Base-by-base conservation (phyloP, 2,329 filamentous ascomycete species). In the Aspergillus viridinutans region DNA sequence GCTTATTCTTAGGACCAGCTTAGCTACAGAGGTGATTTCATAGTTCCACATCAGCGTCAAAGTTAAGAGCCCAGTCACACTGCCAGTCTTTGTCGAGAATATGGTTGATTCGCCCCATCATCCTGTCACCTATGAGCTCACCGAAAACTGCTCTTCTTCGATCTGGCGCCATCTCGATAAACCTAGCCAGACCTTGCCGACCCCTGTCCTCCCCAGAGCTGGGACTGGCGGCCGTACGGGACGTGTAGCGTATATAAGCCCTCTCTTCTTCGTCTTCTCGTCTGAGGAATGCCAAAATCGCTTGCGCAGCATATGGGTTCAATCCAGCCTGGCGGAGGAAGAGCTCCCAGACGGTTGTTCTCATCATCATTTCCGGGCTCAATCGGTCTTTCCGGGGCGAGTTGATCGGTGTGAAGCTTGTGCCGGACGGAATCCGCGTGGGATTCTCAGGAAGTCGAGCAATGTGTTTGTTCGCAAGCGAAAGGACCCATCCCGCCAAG, bases 221-320 rank as follows among this genome's bases (percentile, higher is more conserved):
- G 42, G 10, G 3, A 4, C 14, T 14, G 21, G 9, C 23, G 7
- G 12, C 23, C 14, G 10, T n/a, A 28, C n/a, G 38, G 28, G 14
- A 12, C 8, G 20, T 26, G 17, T 23, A 14, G 2, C 52, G 53
- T 28, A 21, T 28, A 42, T 63, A 57, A 23, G 4, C 17, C 49
- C 1, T 53, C 10, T 29, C 58, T 38, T 14, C 58, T 63, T 20
- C 67, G 65, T 38, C 43, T 52, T 26, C 56, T 32, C 50, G 58
- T 50, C 6, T 73, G 75, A 64, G 14, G 7, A 59, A 49, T 20
- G 51, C 54, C 35, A 90, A 72, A 1, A 90, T 76, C 9, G 78
- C 77, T 68, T 91, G 88, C 2, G 89, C 89, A 2, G 88, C 88
- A 68, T 85, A 90, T 0, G 83, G 81, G 70, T 92, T 92, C 67